A percentile compares a stretch with the other conserved stretches of the same genome.
These are phyloP conservation scores for Pseudocercospora eumusae DNA, from an alignment of 2,329 filamentous ascomycete genomes.

Conservation along the genomic window DNA sequence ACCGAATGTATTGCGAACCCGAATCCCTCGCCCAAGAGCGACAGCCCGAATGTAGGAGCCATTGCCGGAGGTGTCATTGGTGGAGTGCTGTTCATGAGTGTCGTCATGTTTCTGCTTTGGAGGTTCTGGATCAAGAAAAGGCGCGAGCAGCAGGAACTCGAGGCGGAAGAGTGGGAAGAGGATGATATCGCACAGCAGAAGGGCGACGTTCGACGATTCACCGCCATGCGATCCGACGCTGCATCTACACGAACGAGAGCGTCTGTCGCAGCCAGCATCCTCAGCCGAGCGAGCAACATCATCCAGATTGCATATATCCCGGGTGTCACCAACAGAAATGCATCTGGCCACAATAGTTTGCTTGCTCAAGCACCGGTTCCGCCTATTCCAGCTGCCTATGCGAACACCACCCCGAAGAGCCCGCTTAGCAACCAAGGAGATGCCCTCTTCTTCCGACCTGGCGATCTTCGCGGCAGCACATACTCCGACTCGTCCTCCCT, in stretches of 20 bases:
- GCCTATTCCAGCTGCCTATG: slow-evolving; percentile 69
- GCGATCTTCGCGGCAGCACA: slow-evolving; percentile 85
- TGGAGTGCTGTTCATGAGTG: slow-evolving; percentile 72
- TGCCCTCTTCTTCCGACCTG: slow-evolving; percentile 90
- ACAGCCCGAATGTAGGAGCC: slow-evolving; percentile 70
- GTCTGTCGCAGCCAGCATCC: slow-evolving; percentile 91
- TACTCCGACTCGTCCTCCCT: slow-evolving; percentile 71
- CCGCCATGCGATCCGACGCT: slow-evolving; percentile 64
- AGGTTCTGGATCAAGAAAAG: slow-evolving; percentile 82
- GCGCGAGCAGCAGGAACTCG: slow-evolving; percentile 62
- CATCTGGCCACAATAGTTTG: slow-evolving; percentile 54
- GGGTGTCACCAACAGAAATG: slow-evolving; percentile 81
- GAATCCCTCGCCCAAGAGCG: slow-evolving; percentile 39
- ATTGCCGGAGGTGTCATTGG: slow-evolving; percentile 92
- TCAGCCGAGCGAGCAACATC: slow-evolving; percentile 95
- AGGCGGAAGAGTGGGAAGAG: slow-evolving; percentile 57
- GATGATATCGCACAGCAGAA: slow-evolving; percentile 58
- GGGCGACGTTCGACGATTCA: slow-evolving; percentile 55
- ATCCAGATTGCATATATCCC: slow-evolving; percentile 99
- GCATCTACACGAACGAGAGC: slow-evolving; percentile 74
- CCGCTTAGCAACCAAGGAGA: slow-evolving; percentile 60
- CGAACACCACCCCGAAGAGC: slow-evolving; percentile 57
- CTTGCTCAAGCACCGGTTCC: slow-evolving; percentile 72
- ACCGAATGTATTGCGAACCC: slow-evolving; percentile 56
- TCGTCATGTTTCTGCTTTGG: slow-evolving; percentile 79